Conservation (phyloP, 2,329 filamentous ascomycete species). For the Colletotrichum tabaci region DNA sequence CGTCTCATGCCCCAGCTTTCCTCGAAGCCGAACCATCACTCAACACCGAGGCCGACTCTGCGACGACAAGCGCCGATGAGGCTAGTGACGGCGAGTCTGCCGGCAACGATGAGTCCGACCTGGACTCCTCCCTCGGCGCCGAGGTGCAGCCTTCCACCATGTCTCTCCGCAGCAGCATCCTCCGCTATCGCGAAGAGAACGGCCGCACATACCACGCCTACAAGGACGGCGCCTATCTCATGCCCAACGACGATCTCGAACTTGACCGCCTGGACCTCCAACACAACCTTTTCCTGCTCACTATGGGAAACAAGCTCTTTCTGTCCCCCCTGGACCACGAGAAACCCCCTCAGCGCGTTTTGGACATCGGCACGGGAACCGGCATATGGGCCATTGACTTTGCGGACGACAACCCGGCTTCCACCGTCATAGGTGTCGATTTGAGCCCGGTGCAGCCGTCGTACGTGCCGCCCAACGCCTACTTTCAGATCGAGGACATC, state of each 20-base stretch:
- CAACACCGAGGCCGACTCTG: neutral
- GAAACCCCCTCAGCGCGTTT: constrained; percentile 47
- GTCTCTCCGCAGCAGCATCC: constrained; percentile 55
- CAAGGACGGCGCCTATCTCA: constrained; percentile 37
- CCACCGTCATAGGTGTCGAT: constrained; percentile 67
- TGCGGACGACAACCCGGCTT: constrained; percentile 61
- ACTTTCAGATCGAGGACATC: constrained; percentile 69
- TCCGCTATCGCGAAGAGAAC: constrained; percentile 54
- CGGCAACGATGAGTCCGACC: constrained; percentile 15
- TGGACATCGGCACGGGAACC: constrained; percentile 66
- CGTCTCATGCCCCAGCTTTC: neutral
- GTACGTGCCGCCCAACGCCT: constrained; percentile 72
- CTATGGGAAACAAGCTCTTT: constrained; percentile 50
- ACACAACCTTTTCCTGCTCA: constrained; percentile 54
- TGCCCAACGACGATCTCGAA: constrained; percentile 46
- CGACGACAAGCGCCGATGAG: constrained; percentile 1
- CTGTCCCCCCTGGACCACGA: constrained; percentile 46
- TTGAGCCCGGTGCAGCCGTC: constrained; percentile 71
- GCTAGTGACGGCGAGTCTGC: neutral
- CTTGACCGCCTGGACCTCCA: constrained; percentile 55
- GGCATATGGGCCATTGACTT: constrained; percentile 63
- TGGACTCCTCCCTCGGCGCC: constrained; percentile 33
- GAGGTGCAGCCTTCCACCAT: constrained; percentile 46
- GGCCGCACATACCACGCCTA: constrained; percentile 57
- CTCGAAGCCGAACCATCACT: neutral